phyloP scores from a whole-genome alignment of 352 stramenopile species.

The Thraustotheca clavata region DNA sequence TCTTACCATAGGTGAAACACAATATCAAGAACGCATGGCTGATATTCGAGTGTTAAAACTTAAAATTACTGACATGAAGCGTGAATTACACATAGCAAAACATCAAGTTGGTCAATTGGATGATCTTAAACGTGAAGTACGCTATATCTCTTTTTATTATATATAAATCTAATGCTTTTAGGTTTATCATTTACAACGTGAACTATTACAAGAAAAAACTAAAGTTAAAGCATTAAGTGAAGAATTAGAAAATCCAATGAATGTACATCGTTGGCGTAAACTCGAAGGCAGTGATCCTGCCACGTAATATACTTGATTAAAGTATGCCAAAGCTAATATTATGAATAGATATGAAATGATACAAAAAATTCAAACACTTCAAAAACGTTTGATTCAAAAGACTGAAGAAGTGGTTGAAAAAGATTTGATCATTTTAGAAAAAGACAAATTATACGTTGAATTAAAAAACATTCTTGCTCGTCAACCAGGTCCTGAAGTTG shows the following conservation, averaged over 20 bases:
- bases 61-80: constrained; percentile 91
- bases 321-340: neutral
- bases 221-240: constrained; percentile 95
- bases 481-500: constrained; percentile 91
- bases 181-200: constrained; percentile 82
- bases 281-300: constrained; percentile 94
- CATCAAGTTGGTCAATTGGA: constrained; percentile 81
- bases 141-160: neutral
- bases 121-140: constrained; percentile 75
- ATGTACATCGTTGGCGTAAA: constrained; percentile 96
- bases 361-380: constrained; percentile 94
- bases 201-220: constrained; percentile 91
- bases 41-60: constrained; percentile 94
- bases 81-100: constrained; percentile 87
- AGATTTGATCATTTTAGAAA: constrained; percentile 92
- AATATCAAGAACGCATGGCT: constrained; percentile 90
- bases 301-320: constrained; percentile 24
- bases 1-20: constrained; percentile 60
- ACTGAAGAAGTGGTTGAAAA: constrained; percentile 94
- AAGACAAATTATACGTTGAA: constrained; percentile 93
- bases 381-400: constrained; percentile 93
- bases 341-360: constrained; percentile 84
- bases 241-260: constrained; percentile 96
- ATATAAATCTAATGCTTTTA: neutral
- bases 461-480: constrained; percentile 90